Conservation (phyloP, 108 stramenopile genomes). For the Nitzschia inconspicua region DNA sequence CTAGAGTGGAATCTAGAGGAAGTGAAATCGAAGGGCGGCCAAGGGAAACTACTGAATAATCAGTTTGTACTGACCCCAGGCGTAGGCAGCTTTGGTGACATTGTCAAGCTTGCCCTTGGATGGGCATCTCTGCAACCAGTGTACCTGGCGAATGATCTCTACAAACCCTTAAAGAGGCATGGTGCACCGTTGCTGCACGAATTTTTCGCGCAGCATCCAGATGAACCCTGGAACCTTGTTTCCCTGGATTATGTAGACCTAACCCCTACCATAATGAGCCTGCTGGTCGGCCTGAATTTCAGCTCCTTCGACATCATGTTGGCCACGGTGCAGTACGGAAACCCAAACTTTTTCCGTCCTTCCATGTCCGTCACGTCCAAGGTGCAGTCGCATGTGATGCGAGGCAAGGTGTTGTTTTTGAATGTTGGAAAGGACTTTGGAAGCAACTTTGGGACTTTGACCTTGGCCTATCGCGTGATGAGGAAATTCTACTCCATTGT, state of each 20-base stretch:
- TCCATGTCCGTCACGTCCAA: conserved; percentile 39
- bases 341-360: conserved; percentile 27
- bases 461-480: conserved; percentile 27
- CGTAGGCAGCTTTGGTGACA: conserved; percentile 30
- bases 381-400: conserved; percentile 30
- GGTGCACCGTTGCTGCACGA: conserved; percentile 32
- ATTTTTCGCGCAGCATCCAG: conserved; percentile 35
- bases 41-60: conserved; percentile 34
- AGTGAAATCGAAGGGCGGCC: conserved; percentile 22
- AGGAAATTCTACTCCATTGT: conserved; percentile 35
- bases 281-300: conserved; percentile 50
- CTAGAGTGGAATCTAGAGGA: conserved; percentile 43
- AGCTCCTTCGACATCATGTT: conserved; percentile 27
- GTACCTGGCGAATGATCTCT: conserved; percentile 33
- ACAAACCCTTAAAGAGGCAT: conserved; percentile 34
- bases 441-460: conserved; percentile 38
- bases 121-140: conserved; percentile 36
- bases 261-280: conserved; percentile 34
- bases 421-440: conserved; percentile 42
- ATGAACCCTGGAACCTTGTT: conserved; percentile 43
- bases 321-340: conserved; percentile 38
- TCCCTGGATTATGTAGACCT: conserved; percentile 48
- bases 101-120: conserved; percentile 31
- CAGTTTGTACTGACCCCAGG: conserved; percentile 52
- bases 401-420: conserved; percentile 39